These are phyloP conservation scores for Sherardia arvensis DNA, from an alignment of 257 asterid species.

Conservation along the genomic window DNA sequence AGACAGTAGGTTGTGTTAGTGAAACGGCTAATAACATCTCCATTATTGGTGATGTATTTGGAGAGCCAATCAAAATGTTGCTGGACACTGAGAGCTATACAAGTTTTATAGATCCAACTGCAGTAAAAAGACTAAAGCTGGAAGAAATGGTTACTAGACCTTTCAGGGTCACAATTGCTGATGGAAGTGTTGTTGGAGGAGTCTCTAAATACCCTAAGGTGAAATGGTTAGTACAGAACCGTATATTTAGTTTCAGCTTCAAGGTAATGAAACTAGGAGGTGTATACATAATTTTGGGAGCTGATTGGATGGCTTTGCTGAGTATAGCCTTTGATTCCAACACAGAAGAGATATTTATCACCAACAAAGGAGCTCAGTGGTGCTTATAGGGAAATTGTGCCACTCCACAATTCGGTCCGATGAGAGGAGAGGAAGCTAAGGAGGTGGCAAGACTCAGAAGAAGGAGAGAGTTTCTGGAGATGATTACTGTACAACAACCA, in stretches of 20 bases:
- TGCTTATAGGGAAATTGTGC: neutral
- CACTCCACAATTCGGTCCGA: neutral
- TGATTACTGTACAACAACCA: no score
- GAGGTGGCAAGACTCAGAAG: neutral
- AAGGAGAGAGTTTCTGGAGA: neutral
- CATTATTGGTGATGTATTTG: no score
- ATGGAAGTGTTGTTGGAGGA: neutral
- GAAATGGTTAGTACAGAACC: neutral
- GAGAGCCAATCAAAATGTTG: neutral
- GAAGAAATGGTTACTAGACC: no score
- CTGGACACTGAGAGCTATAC: neutral
- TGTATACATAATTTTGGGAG: neutral
- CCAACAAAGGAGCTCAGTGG: neutral
- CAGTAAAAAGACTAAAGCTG: neutral
- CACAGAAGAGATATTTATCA: neutral
- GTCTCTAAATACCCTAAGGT: neutral
- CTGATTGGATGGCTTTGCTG: neutral
- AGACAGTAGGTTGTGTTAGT: no score
- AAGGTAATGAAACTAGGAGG: neutral
- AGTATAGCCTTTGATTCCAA: neutral
- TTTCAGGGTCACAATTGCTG: neutral
- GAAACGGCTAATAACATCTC: neutral
- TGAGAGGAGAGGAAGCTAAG: neutral
- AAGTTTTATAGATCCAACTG: neutral
- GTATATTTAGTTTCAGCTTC: neutral